phyloP scores from a whole-genome alignment of 192 early-diverging fungal species.

The Glomus cerebriforme region DNA sequence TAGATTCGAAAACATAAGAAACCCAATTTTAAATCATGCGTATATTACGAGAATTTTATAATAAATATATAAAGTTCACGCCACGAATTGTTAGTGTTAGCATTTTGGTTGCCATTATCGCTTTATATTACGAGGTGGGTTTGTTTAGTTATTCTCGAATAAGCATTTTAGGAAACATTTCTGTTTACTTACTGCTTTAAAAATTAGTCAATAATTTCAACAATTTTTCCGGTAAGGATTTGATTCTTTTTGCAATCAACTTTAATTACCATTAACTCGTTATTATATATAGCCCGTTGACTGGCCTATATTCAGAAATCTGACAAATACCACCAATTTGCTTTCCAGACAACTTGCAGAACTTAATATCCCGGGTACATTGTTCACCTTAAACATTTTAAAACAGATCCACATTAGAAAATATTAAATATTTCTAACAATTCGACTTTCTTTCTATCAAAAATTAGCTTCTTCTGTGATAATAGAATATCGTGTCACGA shows the following conservation, averaged over 20 bases:
- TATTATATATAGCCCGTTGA: conserved; percentile 12
- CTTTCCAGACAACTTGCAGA: background rate
- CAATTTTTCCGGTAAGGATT: background rate
- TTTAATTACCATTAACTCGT: background rate
- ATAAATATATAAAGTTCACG: too few species aligned
- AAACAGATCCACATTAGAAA: background rate
- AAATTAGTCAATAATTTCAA: background rate
- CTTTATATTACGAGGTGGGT: background rate
- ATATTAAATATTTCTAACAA: background rate
- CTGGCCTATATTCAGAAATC: background rate
- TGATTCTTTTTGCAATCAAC: background rate
- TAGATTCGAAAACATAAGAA: background rate
- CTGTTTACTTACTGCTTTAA: background rate
- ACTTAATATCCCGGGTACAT: conserved; percentile 2
- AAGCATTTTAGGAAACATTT: background rate
- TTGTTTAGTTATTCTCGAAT: background rate
- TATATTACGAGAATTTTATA: background rate
- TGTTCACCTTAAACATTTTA: background rate
- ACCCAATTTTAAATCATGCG: background rate
- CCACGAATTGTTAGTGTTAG: background rate
- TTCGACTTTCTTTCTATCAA: background rate
- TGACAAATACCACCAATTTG: conserved; percentile 2
- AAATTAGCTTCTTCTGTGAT: conserved; percentile 1
- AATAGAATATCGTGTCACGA: background rate
- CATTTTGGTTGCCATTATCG: background rate